phyloP scores from a whole-genome alignment of 2,329 filamentous ascomycete genomes.

The Curvularia sp. region DNA sequence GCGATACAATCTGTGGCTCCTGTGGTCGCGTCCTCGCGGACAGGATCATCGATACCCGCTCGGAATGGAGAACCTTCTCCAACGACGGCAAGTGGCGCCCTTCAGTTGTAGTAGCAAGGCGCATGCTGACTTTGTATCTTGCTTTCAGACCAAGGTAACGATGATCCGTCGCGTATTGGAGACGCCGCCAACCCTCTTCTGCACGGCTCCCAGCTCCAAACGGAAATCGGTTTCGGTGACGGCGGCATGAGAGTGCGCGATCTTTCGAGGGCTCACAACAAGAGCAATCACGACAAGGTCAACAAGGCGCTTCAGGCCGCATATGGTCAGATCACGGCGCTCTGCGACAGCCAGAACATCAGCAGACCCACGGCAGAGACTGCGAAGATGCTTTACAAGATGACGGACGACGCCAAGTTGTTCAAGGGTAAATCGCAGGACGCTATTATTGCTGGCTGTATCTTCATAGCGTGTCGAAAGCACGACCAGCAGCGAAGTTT shows the following conservation, averaged over 20 bases:
- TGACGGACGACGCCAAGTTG: constrained; percentile 88
- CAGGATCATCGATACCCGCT: constrained; percentile 92
- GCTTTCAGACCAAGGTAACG: constrained; percentile 75
- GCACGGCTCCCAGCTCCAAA: constrained; percentile 88
- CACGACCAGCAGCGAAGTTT: constrained; percentile 88
- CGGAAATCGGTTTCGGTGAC: constrained; percentile 84
- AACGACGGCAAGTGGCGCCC: constrained; percentile 70
- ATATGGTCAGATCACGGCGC: constrained; percentile 84
- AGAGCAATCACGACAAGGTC: constrained; percentile 79
- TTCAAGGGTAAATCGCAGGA: constrained; percentile 97
- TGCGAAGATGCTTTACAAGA: constrained; percentile 94
- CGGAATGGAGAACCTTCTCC: constrained; percentile 98
- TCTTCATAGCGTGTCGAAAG: constrained; percentile 96
- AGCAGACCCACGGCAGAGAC: constrained; percentile 83
- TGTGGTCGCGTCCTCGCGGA: constrained; percentile 91
- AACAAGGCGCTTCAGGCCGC: constrained; percentile 83
- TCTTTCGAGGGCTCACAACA: constrained; percentile 83
- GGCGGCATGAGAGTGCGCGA: constrained; percentile 74
- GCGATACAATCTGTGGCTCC: constrained; percentile 90
- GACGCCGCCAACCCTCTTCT: constrained; percentile 89
- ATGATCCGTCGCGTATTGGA: constrained; percentile 97
- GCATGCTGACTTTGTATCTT: constrained; percentile 5
- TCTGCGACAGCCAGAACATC: constrained; percentile 74
- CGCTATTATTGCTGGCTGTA: constrained; percentile 91
- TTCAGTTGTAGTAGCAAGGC: neutral